These are phyloP conservation scores for Tubosaeta sp. DNA, from an alignment of 768 basidiomycete species.

Conservation along the genomic window DNA sequence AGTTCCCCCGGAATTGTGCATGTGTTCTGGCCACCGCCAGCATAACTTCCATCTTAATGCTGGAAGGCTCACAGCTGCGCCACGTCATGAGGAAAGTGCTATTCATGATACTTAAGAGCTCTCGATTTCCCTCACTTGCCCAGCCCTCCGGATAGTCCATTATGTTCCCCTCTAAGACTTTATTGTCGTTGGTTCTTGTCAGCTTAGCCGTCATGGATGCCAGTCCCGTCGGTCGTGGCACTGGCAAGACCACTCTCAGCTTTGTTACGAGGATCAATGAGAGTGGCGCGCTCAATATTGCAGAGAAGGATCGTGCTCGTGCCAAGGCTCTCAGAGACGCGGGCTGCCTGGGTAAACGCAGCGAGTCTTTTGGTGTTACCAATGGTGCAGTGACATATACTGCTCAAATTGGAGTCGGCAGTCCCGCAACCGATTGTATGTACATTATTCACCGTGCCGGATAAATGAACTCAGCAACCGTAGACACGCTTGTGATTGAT, in stretches of 20 bases:
- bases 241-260: not conserved
- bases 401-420: slow-evolving; percentile 22
- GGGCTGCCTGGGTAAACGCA: not conserved
- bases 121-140: not conserved
- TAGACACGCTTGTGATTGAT: slow-evolving; percentile 26
- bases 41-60: not conserved
- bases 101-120: not conserved
- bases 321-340: not conserved
- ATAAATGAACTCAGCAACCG: not conserved
- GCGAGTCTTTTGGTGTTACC: not conserved
- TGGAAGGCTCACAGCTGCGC: not conserved
- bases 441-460: not conserved
- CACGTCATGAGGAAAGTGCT: not conserved
- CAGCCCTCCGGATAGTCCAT: not conserved
- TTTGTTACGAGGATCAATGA: not conserved
- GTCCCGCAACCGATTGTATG: slow-evolving; percentile 25
- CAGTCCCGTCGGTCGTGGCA: not conserved
- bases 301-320: not conserved
- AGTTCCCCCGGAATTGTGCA: not conserved
- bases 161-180: not conserved
- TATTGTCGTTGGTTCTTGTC: not conserved
- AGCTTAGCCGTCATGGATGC: not conserved
- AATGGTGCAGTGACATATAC: slow-evolving; percentile 28
- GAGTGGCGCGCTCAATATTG: not conserved
- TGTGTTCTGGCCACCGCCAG: not conserved